These are phyloP conservation scores for Diutina siamensis DNA, from an alignment of 1,139 yeast genomes.

Conservation along the genomic window DNA sequence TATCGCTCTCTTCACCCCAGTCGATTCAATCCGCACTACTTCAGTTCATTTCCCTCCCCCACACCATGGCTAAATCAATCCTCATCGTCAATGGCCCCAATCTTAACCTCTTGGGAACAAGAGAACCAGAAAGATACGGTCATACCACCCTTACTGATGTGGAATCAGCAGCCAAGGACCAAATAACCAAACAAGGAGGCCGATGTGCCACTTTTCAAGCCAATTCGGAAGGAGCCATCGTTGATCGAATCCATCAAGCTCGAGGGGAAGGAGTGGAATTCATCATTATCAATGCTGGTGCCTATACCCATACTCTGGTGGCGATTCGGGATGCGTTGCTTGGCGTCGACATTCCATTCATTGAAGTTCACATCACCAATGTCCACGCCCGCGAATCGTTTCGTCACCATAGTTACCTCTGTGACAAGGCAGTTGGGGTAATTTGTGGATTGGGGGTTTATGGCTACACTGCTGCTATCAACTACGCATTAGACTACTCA, in stretches of 20 bases:
- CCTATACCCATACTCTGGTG: constrained; percentile 39
- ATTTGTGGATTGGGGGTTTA: constrained; percentile 37
- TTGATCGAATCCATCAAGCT: constrained; percentile 37
- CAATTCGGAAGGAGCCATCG: constrained; percentile 36
- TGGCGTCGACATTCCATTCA: constrained; percentile 36
- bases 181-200: constrained; percentile 21
- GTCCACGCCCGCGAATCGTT: constrained; percentile 39
- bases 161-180: constrained; percentile 27
- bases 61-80: background rate
- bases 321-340: constrained; percentile 38
- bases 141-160: constrained; percentile 30
- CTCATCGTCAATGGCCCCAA: constrained; percentile 37
- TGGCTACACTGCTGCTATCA: constrained; percentile 38
- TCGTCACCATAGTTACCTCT: constrained; percentile 36
- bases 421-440: constrained; percentile 38
- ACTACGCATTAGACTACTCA: constrained; percentile 25
- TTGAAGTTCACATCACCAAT: constrained; percentile 39
- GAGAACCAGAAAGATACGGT: constrained; percentile 41
- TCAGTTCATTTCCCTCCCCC: background rate
- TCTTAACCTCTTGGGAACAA: constrained; percentile 33
- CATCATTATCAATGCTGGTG: constrained; percentile 38
- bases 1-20: too few relatives aligned
- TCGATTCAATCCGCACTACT: background rate
- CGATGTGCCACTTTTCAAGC: constrained; percentile 24
- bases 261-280: constrained; percentile 27